phyloP scores from a whole-genome alignment of 805 yeast genomes.

The Lipomyces yamadae region DNA sequence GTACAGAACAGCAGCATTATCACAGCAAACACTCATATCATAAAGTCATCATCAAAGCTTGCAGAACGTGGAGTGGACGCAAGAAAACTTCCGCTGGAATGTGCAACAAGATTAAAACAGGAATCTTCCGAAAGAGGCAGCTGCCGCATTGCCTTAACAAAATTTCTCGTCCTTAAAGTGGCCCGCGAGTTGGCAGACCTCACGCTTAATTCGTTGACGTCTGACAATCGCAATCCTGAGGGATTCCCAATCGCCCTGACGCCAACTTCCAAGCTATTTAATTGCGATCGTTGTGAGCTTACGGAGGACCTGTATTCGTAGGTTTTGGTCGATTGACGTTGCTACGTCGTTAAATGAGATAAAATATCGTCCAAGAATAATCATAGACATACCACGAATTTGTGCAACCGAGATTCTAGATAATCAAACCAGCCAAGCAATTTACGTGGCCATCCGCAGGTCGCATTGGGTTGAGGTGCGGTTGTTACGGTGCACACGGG shows the following conservation, averaged over 20 bases:
- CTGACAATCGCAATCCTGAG: not conserved
- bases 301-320: not conserved
- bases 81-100: conserved; percentile 4
- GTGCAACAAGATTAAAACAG: not conserved
- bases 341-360: not conserved
- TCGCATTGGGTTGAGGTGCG: not conserved
- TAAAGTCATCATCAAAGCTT: not conserved
- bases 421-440: not conserved
- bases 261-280: not conserved
- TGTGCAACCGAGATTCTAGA: not conserved
- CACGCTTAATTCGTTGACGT: not conserved
- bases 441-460: not conserved
- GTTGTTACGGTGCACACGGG: not conserved
- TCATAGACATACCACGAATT: not conserved
- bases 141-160: not conserved
- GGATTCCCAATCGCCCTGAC: not conserved
- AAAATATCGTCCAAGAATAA: not conserved
- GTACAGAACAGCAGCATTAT: not conserved
- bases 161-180: not conserved
- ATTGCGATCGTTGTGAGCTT: not conserved
- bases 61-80: not conserved
- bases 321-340: not conserved
- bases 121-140: not conserved
- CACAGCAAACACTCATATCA: not conserved
- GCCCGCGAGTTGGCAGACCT: not conserved